phyloP scores from a whole-genome alignment of 306 rosid genomes.

The Trichosanthes truncata region DNA sequence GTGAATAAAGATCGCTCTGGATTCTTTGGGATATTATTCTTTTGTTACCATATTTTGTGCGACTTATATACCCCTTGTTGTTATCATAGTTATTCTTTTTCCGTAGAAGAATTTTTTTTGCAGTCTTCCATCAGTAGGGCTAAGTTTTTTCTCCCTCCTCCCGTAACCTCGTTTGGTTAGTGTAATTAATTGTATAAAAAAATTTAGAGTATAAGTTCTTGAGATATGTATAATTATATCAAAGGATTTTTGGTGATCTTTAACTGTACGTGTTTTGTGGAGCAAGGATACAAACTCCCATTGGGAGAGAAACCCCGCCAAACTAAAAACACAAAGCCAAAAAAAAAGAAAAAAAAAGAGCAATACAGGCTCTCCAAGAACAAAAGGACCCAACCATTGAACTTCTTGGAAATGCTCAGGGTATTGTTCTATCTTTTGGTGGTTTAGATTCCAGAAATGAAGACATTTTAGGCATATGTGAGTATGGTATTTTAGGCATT shows the following conservation, averaged over 20 bases:
- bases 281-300: no score
- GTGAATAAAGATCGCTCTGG: background rate
- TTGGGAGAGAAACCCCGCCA: no score
- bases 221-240: background rate
- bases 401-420: background rate
- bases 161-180: background rate
- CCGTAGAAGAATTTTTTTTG: background rate
- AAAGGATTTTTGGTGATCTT: background rate
- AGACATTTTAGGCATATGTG: background rate
- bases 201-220: background rate
- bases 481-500: background rate
- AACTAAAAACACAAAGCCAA: no score
- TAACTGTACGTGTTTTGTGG: background rate
- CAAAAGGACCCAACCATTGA: background rate
- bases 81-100: background rate
- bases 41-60: background rate
- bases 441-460: background rate
- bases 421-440: background rate
- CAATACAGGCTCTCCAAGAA: no score
- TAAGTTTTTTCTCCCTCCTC: background rate
- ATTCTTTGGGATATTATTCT: background rate
- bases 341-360: no score
- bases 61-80: background rate
- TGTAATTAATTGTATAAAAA: background rate
- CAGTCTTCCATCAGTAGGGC: background rate